Conservation (phyloP, 2,329 filamentous ascomycete species). For the Arthrobotrys megalospora region DNA sequence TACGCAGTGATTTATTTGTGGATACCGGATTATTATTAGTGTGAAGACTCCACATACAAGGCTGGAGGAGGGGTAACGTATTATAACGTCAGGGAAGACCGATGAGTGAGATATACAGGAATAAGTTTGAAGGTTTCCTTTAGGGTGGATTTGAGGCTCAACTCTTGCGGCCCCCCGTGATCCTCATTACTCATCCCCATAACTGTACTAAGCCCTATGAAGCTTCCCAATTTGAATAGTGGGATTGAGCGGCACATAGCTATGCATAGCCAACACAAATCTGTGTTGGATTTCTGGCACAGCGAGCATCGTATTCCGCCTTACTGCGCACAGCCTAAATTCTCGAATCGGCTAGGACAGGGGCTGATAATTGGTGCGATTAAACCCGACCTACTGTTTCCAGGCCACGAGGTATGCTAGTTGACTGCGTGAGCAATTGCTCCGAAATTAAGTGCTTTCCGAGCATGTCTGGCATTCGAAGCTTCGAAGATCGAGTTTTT, state of each 20-base stretch:
- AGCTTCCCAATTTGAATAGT: too few relatives aligned
- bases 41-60: background rate
- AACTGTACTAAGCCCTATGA: background rate
- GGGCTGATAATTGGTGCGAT: background rate
- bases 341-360: background rate
- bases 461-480: too few relatives aligned
- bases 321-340: constrained; percentile 16
- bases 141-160: background rate
- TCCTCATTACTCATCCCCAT: background rate
- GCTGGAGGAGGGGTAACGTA: background rate
- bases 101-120: too few relatives aligned
- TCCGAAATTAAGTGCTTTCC: too few relatives aligned
- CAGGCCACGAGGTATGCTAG: too few relatives aligned
- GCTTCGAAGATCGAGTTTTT: too few relatives aligned
- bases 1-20: too few relatives aligned
- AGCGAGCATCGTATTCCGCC: constrained; percentile 18
- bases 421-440: too few relatives aligned
- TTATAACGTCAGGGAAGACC: background rate
- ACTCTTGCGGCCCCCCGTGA: background rate
- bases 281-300: constrained; percentile 36
- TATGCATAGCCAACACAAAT: constrained; percentile 26
- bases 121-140: background rate
- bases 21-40: background rate
- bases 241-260: too few relatives aligned
- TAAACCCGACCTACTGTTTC: background rate